These are phyloP conservation scores for Vigna angularis DNA, from an alignment of 306 rosid species.

Conservation along the genomic window DNA sequence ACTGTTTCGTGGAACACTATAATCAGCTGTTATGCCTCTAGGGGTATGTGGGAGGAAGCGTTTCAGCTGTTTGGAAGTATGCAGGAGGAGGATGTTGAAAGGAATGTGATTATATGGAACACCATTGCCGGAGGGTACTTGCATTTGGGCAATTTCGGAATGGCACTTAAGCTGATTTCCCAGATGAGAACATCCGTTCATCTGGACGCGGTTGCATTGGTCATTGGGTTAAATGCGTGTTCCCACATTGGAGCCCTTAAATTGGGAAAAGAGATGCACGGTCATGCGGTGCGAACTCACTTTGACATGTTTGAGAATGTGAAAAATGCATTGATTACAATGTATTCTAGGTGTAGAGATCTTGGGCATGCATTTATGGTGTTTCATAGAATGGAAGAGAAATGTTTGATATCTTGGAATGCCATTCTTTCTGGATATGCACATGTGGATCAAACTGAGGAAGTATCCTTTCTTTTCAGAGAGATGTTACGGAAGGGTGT, in stretches of 20 bases:
- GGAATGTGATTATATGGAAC: constrained; percentile 75
- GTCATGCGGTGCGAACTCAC: constrained; percentile 64
- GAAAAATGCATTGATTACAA: constrained; percentile 76
- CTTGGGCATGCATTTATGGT: constrained; percentile 65
- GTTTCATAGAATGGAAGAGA: constrained; percentile 60
- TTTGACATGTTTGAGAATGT: constrained; percentile 57
- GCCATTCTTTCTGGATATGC: constrained; percentile 85
- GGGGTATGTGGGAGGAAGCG: constrained; percentile 79
- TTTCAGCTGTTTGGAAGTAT: constrained; percentile 62
- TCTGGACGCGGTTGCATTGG: constrained; percentile 74
- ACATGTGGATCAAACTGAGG: constrained; percentile 69
- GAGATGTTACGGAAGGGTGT: constrained; percentile 66
- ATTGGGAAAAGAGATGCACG: constrained; percentile 86
- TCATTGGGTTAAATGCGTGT: constrained; percentile 76
- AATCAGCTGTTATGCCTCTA: constrained; percentile 75
- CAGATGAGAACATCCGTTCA: constrained; percentile 62
- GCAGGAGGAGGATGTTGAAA: constrained; percentile 58
- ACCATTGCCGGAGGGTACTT: constrained; percentile 79
- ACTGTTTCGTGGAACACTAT: constrained; percentile 82
- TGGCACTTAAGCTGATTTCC: constrained; percentile 71
- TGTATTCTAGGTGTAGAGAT: constrained; percentile 90
- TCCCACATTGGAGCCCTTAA: constrained; percentile 73
- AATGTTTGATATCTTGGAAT: constrained; percentile 76
- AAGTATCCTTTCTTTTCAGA: constrained; percentile 75
- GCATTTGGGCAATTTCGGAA: constrained; percentile 54